phyloP scores from a whole-genome alignment of 2,329 filamentous ascomycete genomes.

The Colletotrichum trifolii region DNA sequence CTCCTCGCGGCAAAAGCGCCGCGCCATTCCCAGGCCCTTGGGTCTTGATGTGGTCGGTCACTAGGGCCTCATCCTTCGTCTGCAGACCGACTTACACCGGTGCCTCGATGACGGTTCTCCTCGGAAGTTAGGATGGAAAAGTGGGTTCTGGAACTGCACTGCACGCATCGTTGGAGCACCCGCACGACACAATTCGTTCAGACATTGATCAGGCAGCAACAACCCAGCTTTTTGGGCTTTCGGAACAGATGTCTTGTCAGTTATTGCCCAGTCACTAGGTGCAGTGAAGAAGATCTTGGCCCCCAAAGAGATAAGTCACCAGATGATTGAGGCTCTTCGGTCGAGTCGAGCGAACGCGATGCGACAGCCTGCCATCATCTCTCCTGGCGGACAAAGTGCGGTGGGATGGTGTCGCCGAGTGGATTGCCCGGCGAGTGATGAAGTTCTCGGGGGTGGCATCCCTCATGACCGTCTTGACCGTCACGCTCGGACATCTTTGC shows the following conservation, averaged over 20 bases:
- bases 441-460: neutral
- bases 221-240: conserved; percentile 1
- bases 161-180: neutral
- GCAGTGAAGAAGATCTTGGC: conserved; percentile 9
- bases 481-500: conserved; percentile 11
- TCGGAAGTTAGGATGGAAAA: too few relatives aligned
- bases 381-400: too few relatives aligned
- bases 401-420: too few relatives aligned
- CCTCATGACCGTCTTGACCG: conserved; percentile 17
- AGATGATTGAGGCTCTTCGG: conserved; percentile 15
- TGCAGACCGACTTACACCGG: neutral
- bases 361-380: too few relatives aligned
- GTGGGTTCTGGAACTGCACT: too few relatives aligned
- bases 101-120: neutral
- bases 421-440: neutral
- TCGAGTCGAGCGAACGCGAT: neutral
- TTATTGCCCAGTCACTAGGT: neutral
- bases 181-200: neutral
- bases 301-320: neutral
- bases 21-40: conserved; percentile 28
- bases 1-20: conserved; percentile 34
- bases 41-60: conserved; percentile 8
- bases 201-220: conserved; percentile 6
- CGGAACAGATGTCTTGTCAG: neutral
- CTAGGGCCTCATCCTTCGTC: neutral